Base-by-base conservation (phyloP, 139 green algal genomes). In the Volvox africanus region DNA sequence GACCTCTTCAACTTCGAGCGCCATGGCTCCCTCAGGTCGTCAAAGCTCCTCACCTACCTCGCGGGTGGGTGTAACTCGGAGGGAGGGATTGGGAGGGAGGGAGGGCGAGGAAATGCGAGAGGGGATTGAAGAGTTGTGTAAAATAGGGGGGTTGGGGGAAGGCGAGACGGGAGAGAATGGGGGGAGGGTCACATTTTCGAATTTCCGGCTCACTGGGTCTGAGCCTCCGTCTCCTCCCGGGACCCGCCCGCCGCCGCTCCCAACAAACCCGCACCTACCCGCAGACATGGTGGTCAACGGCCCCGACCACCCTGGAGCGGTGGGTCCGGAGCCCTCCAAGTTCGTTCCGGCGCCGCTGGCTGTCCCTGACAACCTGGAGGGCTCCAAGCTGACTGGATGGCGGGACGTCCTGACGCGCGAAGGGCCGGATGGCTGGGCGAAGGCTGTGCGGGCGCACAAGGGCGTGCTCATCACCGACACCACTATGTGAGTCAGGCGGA, bases 391-490 rank as follows among this genome's bases (percentile, higher is more conserved):
- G 32, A 76, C 50, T 16, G 96, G 97, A 77, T 99, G 97, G 97
- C 87, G 96, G 22, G 92, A 98, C 76, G 80, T 98, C 24, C 91
- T 98, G 44, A 18, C 95, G 50, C 62, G 88, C 24, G 78, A 99
- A 82, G 97, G 97, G 0, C 96, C 97, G 21, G 97, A 97, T 65
- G 97, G 68, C 44, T 99, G 97, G 95, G 97, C 97, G 26, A 96
- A 96, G 89, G 96, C 95, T 20, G 95, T 99, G 55, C 88, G 97
- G 20, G 92, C 94, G 61, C 97, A 99, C 96, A 94, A 97, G 95
- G 97, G 97, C 21, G 50, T 98, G 71, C 96, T 99, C 71, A 84
- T 99, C 61, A 99, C 97, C 11, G 97, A 99, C 95, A 99, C 97
- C 61, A 99, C 97, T 36, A 96, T 96, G 95, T 96, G 81, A 62